A percentile compares a stretch with the other conserved stretches of the same genome.
phyloP scores from a whole-genome alignment of 371 early-diverging fungal species.

The Fennellomyces sp. region DNA sequence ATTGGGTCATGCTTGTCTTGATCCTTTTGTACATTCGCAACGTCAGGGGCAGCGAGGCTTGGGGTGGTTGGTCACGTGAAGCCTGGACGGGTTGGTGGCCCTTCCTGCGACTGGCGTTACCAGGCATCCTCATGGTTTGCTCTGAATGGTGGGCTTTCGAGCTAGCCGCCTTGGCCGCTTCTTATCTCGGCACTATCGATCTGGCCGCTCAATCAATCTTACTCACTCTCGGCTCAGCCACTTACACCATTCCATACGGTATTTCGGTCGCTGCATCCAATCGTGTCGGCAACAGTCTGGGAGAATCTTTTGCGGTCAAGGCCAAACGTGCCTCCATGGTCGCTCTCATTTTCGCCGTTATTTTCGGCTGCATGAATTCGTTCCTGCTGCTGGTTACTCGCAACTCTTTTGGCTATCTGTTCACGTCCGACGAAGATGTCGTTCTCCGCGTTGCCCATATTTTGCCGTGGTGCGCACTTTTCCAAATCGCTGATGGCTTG shows the following conservation, averaged over 20 bases:
- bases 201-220: slow-evolving; percentile 89
- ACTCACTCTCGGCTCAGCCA: slow-evolving; percentile 70
- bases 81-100: slow-evolving; percentile 66
- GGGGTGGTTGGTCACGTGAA: slow-evolving; percentile 87
- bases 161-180: slow-evolving; percentile 55
- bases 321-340: slow-evolving; percentile 49
- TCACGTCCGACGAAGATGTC: slow-evolving; percentile 72
- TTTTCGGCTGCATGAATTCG: slow-evolving; percentile 42
- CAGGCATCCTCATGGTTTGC: slow-evolving; percentile 73
- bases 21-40: slow-evolving; percentile 66
- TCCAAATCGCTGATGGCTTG: slow-evolving; percentile 79
- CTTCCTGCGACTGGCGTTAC: slow-evolving; percentile 73
- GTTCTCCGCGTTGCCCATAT: slow-evolving; percentile 68
- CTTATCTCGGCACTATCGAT: slow-evolving; percentile 73
- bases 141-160: slow-evolving; percentile 74
- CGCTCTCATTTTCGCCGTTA: slow-evolving; percentile 49
- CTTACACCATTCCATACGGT: slow-evolving; percentile 76
- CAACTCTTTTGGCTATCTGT: slow-evolving; percentile 61
- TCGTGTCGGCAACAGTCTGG: slow-evolving; percentile 82
- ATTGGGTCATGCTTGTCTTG: slow-evolving; percentile 69
- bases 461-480: slow-evolving; percentile 78
- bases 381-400: slow-evolving; percentile 43
- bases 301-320: slow-evolving; percentile 42
- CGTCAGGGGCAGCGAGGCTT: slow-evolving; percentile 71
- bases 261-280: slow-evolving; percentile 77